Evolutionary conservation across 2,329 filamentous ascomycete genomes (phyloP).

Genomic region (Neofusicoccum sp.): DNA sequence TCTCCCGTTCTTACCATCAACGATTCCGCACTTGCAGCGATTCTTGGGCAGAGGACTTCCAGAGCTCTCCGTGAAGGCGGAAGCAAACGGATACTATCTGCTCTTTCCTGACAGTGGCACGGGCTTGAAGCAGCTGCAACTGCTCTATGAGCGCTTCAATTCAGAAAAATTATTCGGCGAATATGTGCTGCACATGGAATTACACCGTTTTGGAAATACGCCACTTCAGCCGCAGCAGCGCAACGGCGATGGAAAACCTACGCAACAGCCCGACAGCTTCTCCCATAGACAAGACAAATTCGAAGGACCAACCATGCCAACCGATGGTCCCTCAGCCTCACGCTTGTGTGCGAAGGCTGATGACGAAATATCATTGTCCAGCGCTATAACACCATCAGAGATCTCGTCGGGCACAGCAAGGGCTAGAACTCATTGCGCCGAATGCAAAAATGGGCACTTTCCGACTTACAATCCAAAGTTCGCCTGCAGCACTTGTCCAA

Average conservation of each 20-base stretch:
- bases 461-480: background rate
- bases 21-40: background rate
- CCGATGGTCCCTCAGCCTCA: background rate
- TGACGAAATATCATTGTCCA: background rate
- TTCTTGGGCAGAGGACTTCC: background rate
- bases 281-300: background rate
- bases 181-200: constrained; percentile 4
- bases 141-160: background rate
- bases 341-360: background rate
- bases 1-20: background rate
- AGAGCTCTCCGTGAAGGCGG: background rate
- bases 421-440: background rate
- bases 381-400: background rate
- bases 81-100: constrained; percentile 4
- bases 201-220: background rate
- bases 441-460: constrained; percentile 10
- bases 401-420: background rate
- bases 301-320: background rate
- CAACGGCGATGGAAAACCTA: background rate
- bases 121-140: background rate
- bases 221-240: background rate
- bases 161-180: background rate
- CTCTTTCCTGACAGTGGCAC: background rate
- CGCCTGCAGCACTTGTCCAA: background rate
- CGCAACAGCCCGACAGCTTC: background rate